Evolutionary conservation across 108 stramenopile species (phyloP).

Genomic region (Fistulifera pelliculosa): DNA sequence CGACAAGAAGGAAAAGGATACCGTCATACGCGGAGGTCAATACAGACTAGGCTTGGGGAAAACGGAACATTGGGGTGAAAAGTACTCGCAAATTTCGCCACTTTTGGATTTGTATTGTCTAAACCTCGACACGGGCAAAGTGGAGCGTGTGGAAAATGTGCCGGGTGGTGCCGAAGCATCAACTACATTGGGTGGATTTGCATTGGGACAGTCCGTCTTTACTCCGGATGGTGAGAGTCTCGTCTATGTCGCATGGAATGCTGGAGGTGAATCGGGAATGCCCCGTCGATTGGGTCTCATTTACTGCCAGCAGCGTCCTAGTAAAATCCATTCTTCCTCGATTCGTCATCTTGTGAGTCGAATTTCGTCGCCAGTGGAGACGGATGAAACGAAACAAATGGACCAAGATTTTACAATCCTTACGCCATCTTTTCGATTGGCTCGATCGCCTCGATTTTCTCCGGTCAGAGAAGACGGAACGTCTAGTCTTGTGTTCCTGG

Average conservation of each 20-base stretch:
- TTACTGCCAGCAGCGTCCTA: slow-evolving; percentile 60
- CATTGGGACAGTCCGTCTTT: slow-evolving; percentile 52
- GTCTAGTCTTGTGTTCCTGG: slow-evolving; percentile 44
- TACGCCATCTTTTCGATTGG: slow-evolving; percentile 37
- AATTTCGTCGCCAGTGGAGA: slow-evolving; percentile 6
- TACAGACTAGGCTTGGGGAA: slow-evolving; percentile 56
- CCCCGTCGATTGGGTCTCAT: slow-evolving; percentile 63
- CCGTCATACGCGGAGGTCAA: slow-evolving; percentile 34
- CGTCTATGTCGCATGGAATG: slow-evolving; percentile 75
- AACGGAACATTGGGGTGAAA: slow-evolving; percentile 70
- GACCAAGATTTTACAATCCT: slow-evolving; percentile 30
- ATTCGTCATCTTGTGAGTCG: slow-evolving; percentile 26
- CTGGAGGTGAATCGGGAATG: slow-evolving; percentile 49
- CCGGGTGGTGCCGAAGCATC: slow-evolving; percentile 24
- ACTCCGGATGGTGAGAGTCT: slow-evolving; percentile 37
- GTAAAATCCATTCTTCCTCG: slow-evolving; percentile 52
- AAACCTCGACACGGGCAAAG: slow-evolving; percentile 40
- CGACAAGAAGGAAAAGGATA: slow-evolving; percentile 2
- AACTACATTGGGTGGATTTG: slow-evolving; percentile 23
- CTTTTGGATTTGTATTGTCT: slow-evolving; percentile 54
- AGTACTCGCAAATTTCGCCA: slow-evolving; percentile 33
- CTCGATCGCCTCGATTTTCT: slow-evolving; percentile 57
- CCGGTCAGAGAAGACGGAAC: slow-evolving; percentile 7
- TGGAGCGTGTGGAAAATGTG: slow-evolving; percentile 45
- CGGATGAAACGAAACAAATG: not conserved